Percentiles rank a stretch among this genome's conserved stretches.
Evolutionary conservation across 352 stramenopile genomes (phyloP).

Genomic region (Phytopythium kandeliae): DNA sequence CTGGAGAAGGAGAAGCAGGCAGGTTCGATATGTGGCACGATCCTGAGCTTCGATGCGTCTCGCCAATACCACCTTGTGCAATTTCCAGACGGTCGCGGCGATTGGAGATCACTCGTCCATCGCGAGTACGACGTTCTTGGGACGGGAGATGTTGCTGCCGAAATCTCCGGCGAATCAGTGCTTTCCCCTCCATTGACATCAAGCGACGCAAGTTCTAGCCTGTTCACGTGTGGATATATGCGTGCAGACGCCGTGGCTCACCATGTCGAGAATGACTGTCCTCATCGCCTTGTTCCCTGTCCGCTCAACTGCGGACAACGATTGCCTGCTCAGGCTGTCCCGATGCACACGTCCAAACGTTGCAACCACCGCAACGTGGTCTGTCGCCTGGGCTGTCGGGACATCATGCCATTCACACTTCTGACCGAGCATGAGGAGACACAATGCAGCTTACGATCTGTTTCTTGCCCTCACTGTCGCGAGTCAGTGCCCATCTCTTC

Average conservation of each 20-base stretch:
- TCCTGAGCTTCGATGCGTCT: slow-evolving; percentile 1
- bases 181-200: background rate
- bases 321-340: slow-evolving; percentile 27
- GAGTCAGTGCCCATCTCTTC: slow-evolving; percentile 14
- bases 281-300: slow-evolving; percentile 45
- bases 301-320: slow-evolving; percentile 61
- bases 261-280: slow-evolving; percentile 37
- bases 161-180: background rate
- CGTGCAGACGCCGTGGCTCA: background rate
- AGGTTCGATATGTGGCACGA: background rate
- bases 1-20: slow-evolving; percentile 4
- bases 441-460: slow-evolving; percentile 30
- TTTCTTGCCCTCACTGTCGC: slow-evolving; percentile 57
- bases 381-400: slow-evolving; percentile 56
- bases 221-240: slow-evolving; percentile 25
- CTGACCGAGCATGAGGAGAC: slow-evolving; percentile 51
- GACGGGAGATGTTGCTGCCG: background rate
- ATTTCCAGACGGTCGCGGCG: slow-evolving; percentile 41
- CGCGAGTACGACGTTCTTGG: slow-evolving; percentile 43
- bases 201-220: background rate
- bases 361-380: slow-evolving; percentile 55
- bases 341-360: slow-evolving; percentile 37
- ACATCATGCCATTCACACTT: slow-evolving; percentile 33
- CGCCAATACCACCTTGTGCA: slow-evolving; percentile 34
- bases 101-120: slow-evolving; percentile 31